These are phyloP conservation scores for Lipomyces chichibuensis DNA, from an alignment of 805 yeast species.

Conservation along the genomic window DNA sequence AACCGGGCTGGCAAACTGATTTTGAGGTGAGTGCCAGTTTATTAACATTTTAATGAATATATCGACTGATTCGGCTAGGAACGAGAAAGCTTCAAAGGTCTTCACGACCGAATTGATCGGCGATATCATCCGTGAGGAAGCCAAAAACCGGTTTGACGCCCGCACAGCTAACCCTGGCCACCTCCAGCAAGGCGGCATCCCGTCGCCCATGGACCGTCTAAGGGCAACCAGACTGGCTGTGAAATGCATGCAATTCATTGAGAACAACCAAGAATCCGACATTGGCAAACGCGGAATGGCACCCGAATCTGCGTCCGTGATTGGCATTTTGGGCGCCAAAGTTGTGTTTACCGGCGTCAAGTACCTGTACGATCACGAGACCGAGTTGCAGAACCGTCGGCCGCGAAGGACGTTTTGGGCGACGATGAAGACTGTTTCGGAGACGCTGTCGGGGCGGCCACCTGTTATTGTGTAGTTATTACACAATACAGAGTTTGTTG, in stretches of 20 bases:
- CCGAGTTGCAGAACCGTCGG: slow-evolving; percentile 78
- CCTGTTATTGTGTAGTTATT: background rate
- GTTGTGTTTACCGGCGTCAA: slow-evolving; percentile 73
- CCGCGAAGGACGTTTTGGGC: slow-evolving; percentile 89
- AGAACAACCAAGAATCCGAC: slow-evolving; percentile 48
- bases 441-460: slow-evolving; percentile 27
- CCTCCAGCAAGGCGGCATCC: slow-evolving; percentile 95
- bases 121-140: slow-evolving; percentile 78
- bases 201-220: slow-evolving; percentile 92
- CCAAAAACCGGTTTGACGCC: slow-evolving; percentile 77
- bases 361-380: slow-evolving; percentile 81
- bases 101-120: slow-evolving; percentile 83
- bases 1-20: slow-evolving; percentile 83
- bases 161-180: slow-evolving; percentile 98
- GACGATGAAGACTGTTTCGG: slow-evolving; percentile 60
- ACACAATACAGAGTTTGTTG: background rate
- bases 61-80: slow-evolving; percentile 39
- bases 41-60: background rate
- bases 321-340: slow-evolving; percentile 81
- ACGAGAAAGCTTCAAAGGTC: slow-evolving; percentile 79
- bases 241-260: slow-evolving; percentile 85
- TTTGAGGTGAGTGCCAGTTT: slow-evolving; percentile 51
- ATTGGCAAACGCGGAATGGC: slow-evolving; percentile 14
- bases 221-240: slow-evolving; percentile 88
- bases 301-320: slow-evolving; percentile 68